Evolutionary conservation across 495 filamentous ascomycete genomes (phyloP).

Genomic region (Daldinia bambusicola): DNA sequence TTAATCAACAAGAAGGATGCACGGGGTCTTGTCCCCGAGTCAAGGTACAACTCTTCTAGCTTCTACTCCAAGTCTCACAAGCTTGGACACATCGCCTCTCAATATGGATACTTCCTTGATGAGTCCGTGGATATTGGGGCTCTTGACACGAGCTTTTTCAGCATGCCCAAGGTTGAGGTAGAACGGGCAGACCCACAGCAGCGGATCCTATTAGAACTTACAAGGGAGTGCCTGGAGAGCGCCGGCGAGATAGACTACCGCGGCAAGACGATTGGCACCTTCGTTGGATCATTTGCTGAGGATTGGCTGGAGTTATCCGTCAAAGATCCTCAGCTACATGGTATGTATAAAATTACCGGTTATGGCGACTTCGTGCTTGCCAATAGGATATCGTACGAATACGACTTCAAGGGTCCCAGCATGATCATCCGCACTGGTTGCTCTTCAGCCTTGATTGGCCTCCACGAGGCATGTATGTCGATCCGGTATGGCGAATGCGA

Average conservation of each 20-base stretch:
- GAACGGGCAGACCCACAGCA: conserved; percentile 64
- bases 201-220: conserved; percentile 61
- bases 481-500: conserved; percentile 51
- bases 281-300: conserved; percentile 58
- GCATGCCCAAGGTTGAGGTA: conserved; percentile 54
- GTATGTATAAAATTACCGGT: conserved; percentile 36
- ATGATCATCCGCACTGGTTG: conserved; percentile 62
- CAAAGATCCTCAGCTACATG: conserved; percentile 37
- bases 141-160: conserved; percentile 54
- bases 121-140: conserved; percentile 40
- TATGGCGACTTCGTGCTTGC: conserved; percentile 58
- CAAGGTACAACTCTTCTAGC: conserved; percentile 53
- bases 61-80: conserved; percentile 43
- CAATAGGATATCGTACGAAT: conserved; percentile 62
- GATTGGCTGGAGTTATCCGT: conserved; percentile 47
- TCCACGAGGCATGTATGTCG: conserved; percentile 62
- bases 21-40: conserved; percentile 45
- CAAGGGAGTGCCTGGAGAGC: conserved; percentile 57
- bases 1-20: conserved; percentile 41
- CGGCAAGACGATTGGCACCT: conserved; percentile 59
- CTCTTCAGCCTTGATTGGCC: conserved; percentile 61
- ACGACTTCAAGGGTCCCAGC: conserved; percentile 49
- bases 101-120: conserved; percentile 46
- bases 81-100: conserved; percentile 9
- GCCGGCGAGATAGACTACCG: conserved; percentile 59